Percentiles rank a stretch among this genome's conserved stretches.
Conservation (phyloP, 768 basidiomycete genomes). For the Leccinum fibrillosum region DNA sequence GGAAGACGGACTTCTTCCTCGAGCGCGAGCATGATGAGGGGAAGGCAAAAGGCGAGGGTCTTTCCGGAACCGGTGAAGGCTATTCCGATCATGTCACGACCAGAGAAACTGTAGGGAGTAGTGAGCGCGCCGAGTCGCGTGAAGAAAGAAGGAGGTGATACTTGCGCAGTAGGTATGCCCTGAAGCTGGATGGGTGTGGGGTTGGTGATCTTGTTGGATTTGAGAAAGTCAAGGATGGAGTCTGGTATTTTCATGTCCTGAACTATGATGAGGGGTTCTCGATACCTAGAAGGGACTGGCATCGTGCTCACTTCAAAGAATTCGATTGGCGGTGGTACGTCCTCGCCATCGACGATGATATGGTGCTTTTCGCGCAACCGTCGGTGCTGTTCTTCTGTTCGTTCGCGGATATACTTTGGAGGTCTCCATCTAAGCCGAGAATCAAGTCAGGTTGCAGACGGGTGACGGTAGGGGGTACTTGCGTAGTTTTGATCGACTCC, state of each 20-base stretch:
- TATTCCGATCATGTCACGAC: constrained; percentile 97
- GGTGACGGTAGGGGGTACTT: constrained; percentile 19
- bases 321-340: constrained; percentile 90
- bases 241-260: constrained; percentile 99
- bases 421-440: constrained; percentile 72
- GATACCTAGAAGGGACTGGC: not conserved
- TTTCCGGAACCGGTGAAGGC: constrained; percentile 99
- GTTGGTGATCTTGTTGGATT: constrained; percentile 74
- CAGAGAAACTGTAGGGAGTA: constrained; percentile 66
- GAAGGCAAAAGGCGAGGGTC: constrained; percentile 97
- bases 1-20: constrained; percentile 92
- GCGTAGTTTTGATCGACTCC: constrained; percentile 82
- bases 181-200: constrained; percentile 98
- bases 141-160: constrained; percentile 5
- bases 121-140: constrained; percentile 2
- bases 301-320: constrained; percentile 62
- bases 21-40: constrained; percentile 92
- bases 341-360: constrained; percentile 92
- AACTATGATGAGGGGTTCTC: constrained; percentile 13
- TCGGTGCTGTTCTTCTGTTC: constrained; percentile 65
- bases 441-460: not conserved
- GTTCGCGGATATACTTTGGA: constrained; percentile 76
- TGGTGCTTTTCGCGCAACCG: constrained; percentile 86
- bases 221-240: constrained; percentile 77
- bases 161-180: constrained; percentile 93